Evolutionary conservation across 2,329 filamentous ascomycete species (phyloP), one percentile per base, ranked within the genome.

Genomic region (Leptographium wingfieldii): DNA sequence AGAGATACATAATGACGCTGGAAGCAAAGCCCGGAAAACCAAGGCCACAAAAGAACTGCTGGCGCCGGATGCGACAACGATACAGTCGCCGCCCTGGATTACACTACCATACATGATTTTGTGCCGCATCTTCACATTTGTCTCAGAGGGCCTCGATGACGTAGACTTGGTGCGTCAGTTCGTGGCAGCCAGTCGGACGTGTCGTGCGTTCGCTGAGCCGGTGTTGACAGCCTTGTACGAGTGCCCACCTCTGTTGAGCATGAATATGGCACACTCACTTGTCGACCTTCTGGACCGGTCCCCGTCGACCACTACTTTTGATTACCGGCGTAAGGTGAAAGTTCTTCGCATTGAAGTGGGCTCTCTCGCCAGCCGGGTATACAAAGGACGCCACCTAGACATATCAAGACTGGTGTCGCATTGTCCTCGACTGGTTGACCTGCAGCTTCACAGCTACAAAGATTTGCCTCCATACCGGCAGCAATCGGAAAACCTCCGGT

Each of bases 221-320:
- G 88, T 88, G 1, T 72, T 94, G 57, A 84, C 84, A 5, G 85
- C 82, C 1, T 76, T 95, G 5, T 94, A 94, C 69, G 77, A 80
- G 55, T 82, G 77, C 5, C 88, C 88, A 10, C 84, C 84, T 1
- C 74, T 94, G 53, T 77, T 80, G 61, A 72, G 68, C 43, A 66
- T 73, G 59, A 67, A 70, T 59, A 79, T 76, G 69, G 72, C 74
- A 49, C 74, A 73, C 64, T 71, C 72, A n/a, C 71, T 82, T 3
- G 70, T 73, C 43, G 67, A 75, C 31, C 73, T 85, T 43, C 76
- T 94, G 10, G 77, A 80, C n/a, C 72, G 75, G 19, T 75, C 81
- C 25, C 74, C 74, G 16, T 71, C 74, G 5, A 69, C 72, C 2
- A 79, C 80, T 1, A 69, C 70, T 2, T 78, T 81, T 63, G 84